Conservation (phyloP, 2,329 filamentous ascomycete species). For the Trichophyton mentagrophytes region DNA sequence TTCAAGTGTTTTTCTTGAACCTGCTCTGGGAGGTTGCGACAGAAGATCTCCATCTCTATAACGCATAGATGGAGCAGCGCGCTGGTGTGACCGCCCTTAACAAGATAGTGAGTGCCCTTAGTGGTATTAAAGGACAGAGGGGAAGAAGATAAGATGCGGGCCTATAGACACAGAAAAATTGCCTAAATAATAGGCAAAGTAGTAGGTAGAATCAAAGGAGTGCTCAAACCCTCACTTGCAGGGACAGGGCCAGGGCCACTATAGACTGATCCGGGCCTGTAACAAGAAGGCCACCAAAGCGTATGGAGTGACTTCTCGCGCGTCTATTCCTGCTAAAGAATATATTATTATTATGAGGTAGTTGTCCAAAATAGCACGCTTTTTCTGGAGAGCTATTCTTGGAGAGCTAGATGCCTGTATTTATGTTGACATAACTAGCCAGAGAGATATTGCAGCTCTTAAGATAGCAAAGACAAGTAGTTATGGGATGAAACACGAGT, state of each 20-base stretch:
- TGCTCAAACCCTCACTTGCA: background rate
- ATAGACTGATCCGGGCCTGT: background rate
- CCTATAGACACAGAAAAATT: background rate
- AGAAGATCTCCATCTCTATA: conserved; percentile 18
- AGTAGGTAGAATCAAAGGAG: background rate
- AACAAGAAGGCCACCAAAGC: background rate
- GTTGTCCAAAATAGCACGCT: background rate
- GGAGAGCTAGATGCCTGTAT: background rate
- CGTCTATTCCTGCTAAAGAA: background rate
- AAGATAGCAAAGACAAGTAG: background rate
- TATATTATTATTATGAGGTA: background rate
- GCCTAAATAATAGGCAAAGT: background rate
- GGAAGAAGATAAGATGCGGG: background rate
- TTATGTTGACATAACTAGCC: background rate
- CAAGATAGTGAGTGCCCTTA: background rate
- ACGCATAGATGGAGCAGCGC: background rate
- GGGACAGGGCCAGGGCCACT: background rate
- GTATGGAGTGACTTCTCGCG: background rate
- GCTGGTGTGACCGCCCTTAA: background rate
- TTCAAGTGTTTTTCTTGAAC: conserved; percentile 14
- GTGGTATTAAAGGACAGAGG: background rate
- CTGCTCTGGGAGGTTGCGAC: conserved; percentile 17
- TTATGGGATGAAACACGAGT: background rate
- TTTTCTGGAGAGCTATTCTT: background rate
- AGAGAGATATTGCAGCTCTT: background rate